Evolutionary conservation across 2,329 filamentous ascomycete species (phyloP), one percentile per base, ranked within the genome.

Genomic region (Pleurostoma richardsiae): DNA sequence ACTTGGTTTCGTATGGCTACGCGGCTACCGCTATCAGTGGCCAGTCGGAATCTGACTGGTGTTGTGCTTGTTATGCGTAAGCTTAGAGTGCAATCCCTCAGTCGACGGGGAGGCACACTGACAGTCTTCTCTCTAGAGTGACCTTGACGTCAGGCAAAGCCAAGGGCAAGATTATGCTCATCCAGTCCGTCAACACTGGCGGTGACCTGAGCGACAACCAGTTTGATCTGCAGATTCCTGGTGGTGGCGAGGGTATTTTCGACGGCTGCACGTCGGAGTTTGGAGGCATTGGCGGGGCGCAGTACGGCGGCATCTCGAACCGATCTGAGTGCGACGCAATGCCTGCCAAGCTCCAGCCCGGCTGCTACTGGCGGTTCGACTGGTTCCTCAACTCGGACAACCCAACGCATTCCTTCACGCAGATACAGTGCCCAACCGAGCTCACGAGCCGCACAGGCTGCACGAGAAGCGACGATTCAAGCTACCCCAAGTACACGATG

Each of bases 171-270:
- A 77, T 71, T 49, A 80, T 85, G 76, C 69, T 85, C 45, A 74
- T 85, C 11, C 82, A 85, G 58, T 76, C 78, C 6, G 82, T 78
- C 31, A 85, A 84, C 61, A 85, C 80, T 2, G 81, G 80, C 30
- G 70, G 68, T 26, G 80, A 83, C 57, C 65, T 83, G 6, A 69
- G 69, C 39, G 56, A 59, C 30, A 81, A 82, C 57, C 80, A 83
- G 52, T 83, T 83, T 56, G 79, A 83, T 62, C 58, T 83, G 26
- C 57, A 71, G 63, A 75, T 78, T 29, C 75, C 74, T 3, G 78
- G 78, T 11, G 78, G 79, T 47, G 79, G 79, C 29, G 71, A 74
- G 26, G 79, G 79, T 42, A 68, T 73, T 48, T 80, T 73, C 56
- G 42, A 48, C 42, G 46, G 46, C 30, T 48, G 46, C 46, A 40